Percentiles rank a stretch among this genome's conserved stretches.
Conservation (phyloP, 805 yeast species). For the Yarrowia divulgata region DNA sequence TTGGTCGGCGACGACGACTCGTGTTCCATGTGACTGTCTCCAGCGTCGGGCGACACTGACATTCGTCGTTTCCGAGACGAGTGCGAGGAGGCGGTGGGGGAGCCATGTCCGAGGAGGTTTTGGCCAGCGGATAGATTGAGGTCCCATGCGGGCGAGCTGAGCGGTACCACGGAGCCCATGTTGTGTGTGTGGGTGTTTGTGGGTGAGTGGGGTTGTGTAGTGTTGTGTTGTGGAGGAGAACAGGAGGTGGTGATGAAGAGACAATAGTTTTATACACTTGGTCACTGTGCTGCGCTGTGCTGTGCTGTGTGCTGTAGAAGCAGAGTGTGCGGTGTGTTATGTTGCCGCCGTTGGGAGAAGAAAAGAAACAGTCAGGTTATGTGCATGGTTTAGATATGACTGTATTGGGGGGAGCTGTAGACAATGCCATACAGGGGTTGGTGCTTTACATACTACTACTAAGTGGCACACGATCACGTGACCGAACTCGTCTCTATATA, state of each 20-base stretch:
- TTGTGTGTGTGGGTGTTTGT: neutral
- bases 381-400: no score
- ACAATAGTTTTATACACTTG: neutral
- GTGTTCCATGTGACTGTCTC: conserved; percentile 20
- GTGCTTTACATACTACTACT: no score
- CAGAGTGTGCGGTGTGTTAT: no score
- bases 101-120: conserved; percentile 36
- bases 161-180: conserved; percentile 37
- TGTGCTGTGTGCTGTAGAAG: neutral
- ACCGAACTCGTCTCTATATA: no score
- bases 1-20: conserved; percentile 21
- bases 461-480: no score
- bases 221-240: neutral
- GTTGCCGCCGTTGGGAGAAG: no score
- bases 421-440: no score
- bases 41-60: conserved; percentile 9
- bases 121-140: conserved; percentile 36
- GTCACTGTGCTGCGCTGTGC: neutral
- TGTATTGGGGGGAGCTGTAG: no score
- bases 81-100: conserved; percentile 20
- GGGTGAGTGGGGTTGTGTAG: neutral
- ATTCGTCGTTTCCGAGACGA: conserved; percentile 20
- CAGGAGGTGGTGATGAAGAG: neutral
- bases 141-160: conserved; percentile 34
- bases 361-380: no score